These are phyloP conservation scores for Rutstroemia sp. DNA, from an alignment of 2,329 filamentous ascomycete genomes.

Conservation along the genomic window DNA sequence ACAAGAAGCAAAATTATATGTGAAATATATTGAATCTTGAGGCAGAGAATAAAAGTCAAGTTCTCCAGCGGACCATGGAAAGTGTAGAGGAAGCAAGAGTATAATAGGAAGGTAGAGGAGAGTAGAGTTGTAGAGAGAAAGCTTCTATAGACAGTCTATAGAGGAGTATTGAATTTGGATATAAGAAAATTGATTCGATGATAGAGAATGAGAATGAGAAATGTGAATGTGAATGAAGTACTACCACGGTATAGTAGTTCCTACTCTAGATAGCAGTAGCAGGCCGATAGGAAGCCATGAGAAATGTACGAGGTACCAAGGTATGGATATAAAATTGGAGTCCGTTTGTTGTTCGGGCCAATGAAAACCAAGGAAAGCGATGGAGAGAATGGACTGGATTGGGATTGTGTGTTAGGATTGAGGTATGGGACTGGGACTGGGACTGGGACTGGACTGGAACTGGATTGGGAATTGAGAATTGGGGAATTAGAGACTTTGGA, in stretches of 20 bases:
- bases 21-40: not conserved
- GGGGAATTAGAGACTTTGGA: not conserved
- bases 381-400: no score
- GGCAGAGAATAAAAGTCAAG: not conserved
- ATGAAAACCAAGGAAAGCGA: no score
- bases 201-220: conserved; percentile 1
- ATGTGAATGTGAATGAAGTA: not conserved
- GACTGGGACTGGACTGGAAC: conserved; percentile 4
- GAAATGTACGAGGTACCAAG: no score
- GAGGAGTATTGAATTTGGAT: no score
- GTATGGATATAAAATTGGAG: conserved; percentile 5
- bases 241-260: no score
- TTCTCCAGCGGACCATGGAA: not conserved
- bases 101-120: not conserved
- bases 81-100: not conserved
- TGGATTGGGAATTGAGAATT: conserved; percentile 5
- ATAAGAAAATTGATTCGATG: not conserved
- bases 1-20: conserved; percentile 4
- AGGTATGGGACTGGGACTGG: conserved; percentile 7
- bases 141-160: no score
- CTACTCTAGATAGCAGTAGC: no score
- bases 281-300: no score
- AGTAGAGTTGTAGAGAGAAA: no score
- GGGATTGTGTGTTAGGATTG: not conserved
- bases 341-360: conserved; percentile 1